Base-by-base conservation (phyloP, 225 moss, liverwort and hornwort species). In the Polytrichum formosum region DNA sequence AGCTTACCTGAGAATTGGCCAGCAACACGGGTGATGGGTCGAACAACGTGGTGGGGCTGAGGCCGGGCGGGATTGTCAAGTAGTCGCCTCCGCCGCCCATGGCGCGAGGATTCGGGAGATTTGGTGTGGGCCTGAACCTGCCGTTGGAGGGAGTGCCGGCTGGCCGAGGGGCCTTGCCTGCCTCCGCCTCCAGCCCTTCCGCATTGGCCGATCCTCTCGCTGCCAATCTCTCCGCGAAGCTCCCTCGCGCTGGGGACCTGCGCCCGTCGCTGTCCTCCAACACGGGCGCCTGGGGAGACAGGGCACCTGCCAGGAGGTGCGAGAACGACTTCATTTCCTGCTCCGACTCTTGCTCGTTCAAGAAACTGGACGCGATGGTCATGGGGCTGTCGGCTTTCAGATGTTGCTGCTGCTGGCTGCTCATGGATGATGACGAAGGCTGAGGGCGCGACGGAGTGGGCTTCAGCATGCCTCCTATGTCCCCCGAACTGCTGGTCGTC, bases 51-150 rank as follows among this genome's bases (percentile, higher is more conserved):
- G 87, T 84, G 17, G 97, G 97, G 31, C 94, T 94, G 53, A 97
- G 83, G 37, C 97, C 94, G 0, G 92, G 80, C 18, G 97, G 97
- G 68, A 97, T 97, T 61, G 97, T 97, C 33, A 97, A 76, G 60
- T 81, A 90, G 0, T 80, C 76, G 0, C 70, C 29, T 30, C 63
- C 63, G 30, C 74, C 70, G 0, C 76, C 65, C 16, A 28, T 46
- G 31, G 53, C 70, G 31, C 89, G 88, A 18, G 95, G 92, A 28
- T 91, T 91, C 16, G 79, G 83, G 4, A 84, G 70, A 64, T 71
- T 53, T 8, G 46, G 46, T 7, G 46, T 46, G 60, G 71, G 22
- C 62, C 73, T 82, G 75, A 63, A 76, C 67, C 82, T 90, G 81
- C 23, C 70, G 70, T 59, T 79, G 87, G 82, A 80, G 54, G 75